Conservation (phyloP, 2,329 filamentous ascomycete genomes). For the Pseudohalonectria lignicola region DNA sequence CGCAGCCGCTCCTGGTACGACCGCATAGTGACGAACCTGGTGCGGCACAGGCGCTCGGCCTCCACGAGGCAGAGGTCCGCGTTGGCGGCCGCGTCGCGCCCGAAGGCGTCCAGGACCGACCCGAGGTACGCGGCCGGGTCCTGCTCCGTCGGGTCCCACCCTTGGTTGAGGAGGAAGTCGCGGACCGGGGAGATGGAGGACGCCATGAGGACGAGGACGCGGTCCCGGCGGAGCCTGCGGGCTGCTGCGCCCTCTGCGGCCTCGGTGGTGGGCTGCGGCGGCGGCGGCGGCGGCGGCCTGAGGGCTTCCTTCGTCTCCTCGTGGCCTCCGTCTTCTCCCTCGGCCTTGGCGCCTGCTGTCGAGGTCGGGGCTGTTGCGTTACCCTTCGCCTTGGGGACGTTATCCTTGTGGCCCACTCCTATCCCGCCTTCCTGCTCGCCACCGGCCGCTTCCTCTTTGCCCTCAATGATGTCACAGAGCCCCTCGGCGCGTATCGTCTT, state of each 20-base stretch:
- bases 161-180: constrained; percentile 1
- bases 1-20: neutral
- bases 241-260: neutral
- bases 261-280: neutral
- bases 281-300: neutral
- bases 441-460: neutral
- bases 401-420: neutral
- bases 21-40: neutral
- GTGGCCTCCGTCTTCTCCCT: neutral
- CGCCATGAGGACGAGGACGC: neutral
- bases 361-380: neutral
- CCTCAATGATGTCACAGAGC: neutral
- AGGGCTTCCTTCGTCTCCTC: neutral
- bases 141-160: neutral
- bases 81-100: neutral
- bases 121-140: constrained; percentile 1
- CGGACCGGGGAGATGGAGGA: neutral
- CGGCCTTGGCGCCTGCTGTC: neutral
- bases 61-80: neutral
- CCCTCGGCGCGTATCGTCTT: neutral
- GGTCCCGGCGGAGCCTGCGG: neutral
- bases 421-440: neutral
- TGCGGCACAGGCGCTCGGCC: neutral
- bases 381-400: neutral
- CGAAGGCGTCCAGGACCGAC: neutral